Conservation (phyloP, 148 eudicot species). For the Linanthus parryae region DNA sequence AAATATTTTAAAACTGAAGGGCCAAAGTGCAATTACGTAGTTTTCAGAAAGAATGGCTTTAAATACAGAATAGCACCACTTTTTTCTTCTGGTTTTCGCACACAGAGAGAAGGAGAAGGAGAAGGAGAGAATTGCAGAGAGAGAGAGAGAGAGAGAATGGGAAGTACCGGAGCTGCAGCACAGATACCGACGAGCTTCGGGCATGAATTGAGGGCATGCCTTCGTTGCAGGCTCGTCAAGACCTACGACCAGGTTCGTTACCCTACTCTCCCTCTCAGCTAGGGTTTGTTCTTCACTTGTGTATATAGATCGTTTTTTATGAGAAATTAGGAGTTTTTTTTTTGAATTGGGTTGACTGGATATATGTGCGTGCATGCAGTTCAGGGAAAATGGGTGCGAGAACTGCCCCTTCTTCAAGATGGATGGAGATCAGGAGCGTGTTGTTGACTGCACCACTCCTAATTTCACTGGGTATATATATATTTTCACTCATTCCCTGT, state of each 20-base stretch:
- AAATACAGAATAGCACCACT: no score
- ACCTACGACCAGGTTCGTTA: constrained; percentile 75
- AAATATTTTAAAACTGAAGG: no score
- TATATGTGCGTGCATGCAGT: constrained; percentile 32
- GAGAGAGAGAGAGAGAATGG: constrained; percentile 7
- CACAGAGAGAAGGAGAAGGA: no score
- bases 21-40: no score
- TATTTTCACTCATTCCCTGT: no score
- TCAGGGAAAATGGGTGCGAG: constrained; percentile 89
- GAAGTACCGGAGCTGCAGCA: constrained; percentile 28
- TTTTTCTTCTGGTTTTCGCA: no score
- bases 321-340: background rate
- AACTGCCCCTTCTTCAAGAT: constrained; percentile 92
- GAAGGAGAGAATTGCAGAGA: no score
- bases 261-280: background rate
- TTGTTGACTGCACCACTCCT: constrained; percentile 90
- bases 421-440: constrained; percentile 84
- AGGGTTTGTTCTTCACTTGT: background rate
- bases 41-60: no score
- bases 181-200: constrained; percentile 94
- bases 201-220: constrained; percentile 84
- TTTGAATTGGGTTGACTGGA: background rate
- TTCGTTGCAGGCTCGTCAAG: constrained; percentile 85
- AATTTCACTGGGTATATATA: constrained; percentile 86
- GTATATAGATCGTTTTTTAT: background rate